These are phyloP conservation scores for Cercospora sp. DNA, from an alignment of 2,329 filamentous ascomycete genomes.

Conservation along the genomic window DNA sequence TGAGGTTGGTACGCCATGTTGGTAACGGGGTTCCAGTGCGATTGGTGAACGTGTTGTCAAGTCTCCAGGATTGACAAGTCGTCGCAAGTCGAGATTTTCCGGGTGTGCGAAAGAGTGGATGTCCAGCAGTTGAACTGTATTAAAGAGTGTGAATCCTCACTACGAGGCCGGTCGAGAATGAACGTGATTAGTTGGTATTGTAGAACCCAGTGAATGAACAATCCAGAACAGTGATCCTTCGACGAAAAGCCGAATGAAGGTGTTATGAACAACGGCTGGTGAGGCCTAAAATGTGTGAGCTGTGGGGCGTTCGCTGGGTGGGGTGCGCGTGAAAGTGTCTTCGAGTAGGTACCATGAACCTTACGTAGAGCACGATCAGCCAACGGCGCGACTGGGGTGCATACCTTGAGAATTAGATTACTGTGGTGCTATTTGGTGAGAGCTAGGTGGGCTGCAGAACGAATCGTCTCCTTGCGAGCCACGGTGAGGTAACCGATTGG, in stretches of 20 bases:
- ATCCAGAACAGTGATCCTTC: conserved; percentile 39
- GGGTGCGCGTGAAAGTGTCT: neutral
- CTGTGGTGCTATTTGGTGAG: conserved; percentile 42
- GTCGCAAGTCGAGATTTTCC: conserved; percentile 30
- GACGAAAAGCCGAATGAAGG: conserved; percentile 31
- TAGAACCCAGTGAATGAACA: conserved; percentile 46
- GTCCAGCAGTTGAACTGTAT: conserved; percentile 44
- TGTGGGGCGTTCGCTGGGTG: neutral
- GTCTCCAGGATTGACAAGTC: conserved; percentile 48
- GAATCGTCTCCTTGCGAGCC: conserved; percentile 42
- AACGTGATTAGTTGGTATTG: conserved; percentile 60
- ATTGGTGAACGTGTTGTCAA: conserved; percentile 47
- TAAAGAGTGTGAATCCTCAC: conserved; percentile 55
- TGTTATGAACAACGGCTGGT: conserved; percentile 40
- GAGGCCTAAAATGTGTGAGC: conserved; percentile 41
- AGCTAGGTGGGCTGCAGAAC: conserved; percentile 26
- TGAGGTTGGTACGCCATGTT: conserved; percentile 57
- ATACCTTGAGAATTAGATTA: conserved; percentile 54
- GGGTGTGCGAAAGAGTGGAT: conserved; percentile 46
- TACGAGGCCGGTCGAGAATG: conserved; percentile 50
- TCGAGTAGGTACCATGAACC: conserved; percentile 9
- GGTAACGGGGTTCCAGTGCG: conserved; percentile 36
- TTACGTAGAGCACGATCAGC: conserved; percentile 13
- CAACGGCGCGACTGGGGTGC: conserved; percentile 27
- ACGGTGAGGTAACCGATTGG: conserved; percentile 46